These are phyloP conservation scores for Proteromonas lacertae DNA, from an alignment of 352 stramenopile species.

Conservation along the genomic window DNA sequence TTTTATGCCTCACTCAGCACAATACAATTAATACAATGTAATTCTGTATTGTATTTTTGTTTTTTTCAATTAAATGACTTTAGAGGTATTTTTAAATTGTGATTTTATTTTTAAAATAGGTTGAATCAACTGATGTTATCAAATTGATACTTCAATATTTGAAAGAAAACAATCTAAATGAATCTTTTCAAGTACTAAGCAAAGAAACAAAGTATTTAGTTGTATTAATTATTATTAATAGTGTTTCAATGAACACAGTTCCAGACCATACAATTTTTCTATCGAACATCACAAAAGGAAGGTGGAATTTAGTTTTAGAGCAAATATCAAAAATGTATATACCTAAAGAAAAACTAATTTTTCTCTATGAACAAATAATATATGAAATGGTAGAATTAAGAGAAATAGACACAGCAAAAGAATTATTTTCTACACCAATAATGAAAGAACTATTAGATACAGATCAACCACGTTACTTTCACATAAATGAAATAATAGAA, in stretches of 20 bases:
- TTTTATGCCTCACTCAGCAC: too few relatives aligned
- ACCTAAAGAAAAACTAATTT: conserved; percentile 21
- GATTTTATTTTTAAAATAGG: too few relatives aligned
- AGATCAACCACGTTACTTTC: conserved; percentile 24
- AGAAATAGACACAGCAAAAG: conserved; percentile 13
- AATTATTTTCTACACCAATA: conserved; percentile 12
- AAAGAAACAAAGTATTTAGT: conserved; percentile 17
- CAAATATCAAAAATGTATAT: conserved; percentile 20
- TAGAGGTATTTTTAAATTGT: too few relatives aligned
- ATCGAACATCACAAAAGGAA: conserved; percentile 28
- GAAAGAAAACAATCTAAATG: conserved; percentile 41
- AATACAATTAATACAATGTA: too few relatives aligned
- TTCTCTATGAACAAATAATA: conserved; percentile 39
- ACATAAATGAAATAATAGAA: conserved; percentile 30
- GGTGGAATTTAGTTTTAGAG: conserved; percentile 47
- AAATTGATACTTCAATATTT: conserved; percentile 51
- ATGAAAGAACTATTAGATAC: conserved; percentile 16
- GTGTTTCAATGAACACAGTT: conserved; percentile 13
- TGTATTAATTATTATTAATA: not conserved
- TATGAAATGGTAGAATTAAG: conserved; percentile 37
- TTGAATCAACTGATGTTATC: conserved; percentile 20
- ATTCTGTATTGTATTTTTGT: too few relatives aligned
- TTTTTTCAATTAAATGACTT: too few relatives aligned
- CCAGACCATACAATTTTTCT: conserved; percentile 33
- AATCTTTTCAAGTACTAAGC: conserved; percentile 33